These are phyloP conservation scores for Hyphopichia pseudoburtonii DNA, from an alignment of 1,139 yeast genomes.

Conservation along the genomic window DNA sequence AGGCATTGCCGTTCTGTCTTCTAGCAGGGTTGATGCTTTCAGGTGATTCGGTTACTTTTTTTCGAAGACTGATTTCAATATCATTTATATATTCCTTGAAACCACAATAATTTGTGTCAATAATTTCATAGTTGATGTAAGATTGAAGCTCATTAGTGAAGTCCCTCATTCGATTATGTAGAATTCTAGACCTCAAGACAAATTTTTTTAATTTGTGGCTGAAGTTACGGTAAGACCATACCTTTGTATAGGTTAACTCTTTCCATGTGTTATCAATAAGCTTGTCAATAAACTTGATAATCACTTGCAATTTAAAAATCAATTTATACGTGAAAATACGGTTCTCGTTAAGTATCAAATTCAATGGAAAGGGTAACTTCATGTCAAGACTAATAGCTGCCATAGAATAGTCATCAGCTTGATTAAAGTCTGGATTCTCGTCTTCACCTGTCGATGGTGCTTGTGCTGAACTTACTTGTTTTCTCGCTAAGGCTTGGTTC, in stretches of 20 bases:
- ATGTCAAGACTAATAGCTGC: conserved; percentile 60
- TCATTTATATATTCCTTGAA: conserved; percentile 29
- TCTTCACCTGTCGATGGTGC: conserved; percentile 10
- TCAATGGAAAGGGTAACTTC: conserved; percentile 81
- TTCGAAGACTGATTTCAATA: conserved; percentile 10
- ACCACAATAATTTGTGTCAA: conserved; percentile 54
- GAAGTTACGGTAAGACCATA: conserved; percentile 59
- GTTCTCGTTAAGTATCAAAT: conserved; percentile 69
- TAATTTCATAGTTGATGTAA: conserved; percentile 60
- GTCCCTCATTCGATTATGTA: conserved; percentile 63
- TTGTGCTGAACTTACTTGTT: conserved; percentile 13
- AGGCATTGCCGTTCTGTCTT: too few relatives aligned
- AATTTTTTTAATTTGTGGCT: conserved; percentile 49
- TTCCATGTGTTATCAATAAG: conserved; percentile 69
- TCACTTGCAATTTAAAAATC: conserved; percentile 68
- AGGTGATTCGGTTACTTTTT: neutral
- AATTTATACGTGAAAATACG: conserved; percentile 78
- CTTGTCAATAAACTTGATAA: conserved; percentile 61
- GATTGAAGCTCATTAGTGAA: conserved; percentile 57
- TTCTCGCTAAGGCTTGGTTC: conserved; percentile 35
- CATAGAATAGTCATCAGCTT: conserved; percentile 36
- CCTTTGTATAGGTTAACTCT: conserved; percentile 62
- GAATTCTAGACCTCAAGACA: conserved; percentile 55
- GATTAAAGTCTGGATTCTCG: conserved; percentile 43
- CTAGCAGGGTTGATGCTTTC: neutral